Evolutionary conservation across 2,329 filamentous ascomycete genomes (phyloP), one percentile per base, ranked within the genome.

Genomic region (Raffaelea ambrosiae): DNA sequence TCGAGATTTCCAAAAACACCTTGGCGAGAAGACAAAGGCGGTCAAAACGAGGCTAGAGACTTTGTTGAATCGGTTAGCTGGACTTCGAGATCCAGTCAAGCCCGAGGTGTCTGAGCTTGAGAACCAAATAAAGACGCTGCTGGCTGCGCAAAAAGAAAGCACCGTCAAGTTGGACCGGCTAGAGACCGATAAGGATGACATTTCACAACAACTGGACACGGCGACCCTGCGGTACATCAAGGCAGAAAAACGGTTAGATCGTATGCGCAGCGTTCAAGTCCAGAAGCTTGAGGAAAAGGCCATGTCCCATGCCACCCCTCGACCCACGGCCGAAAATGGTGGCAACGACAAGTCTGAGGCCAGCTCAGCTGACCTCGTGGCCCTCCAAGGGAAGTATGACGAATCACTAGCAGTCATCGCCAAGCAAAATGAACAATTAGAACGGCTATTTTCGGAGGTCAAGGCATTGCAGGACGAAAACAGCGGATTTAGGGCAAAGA

Each of bases 251-350:
- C 93, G 89, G 63, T 73, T 97, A 46, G 93, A 98, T 63, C 81
- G 93, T 40, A 80, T 85, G 21, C 91, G 88, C 65, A 98, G 93
- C 61, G 71, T 82, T 16, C 89, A 95, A 49, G 89, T 96, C 2
- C 86, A 90, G 52, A 95, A 95, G 63, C 68, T 98, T 51, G 93
- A 97, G 63, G 86, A 88, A 58, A 88, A 95, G 66, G 89, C 90
- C 29, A 78, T 90, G 45, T 77, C 86, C 50, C 84, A 84, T 49
- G 79, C 77, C 14, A 68, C 75, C 7, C 71, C 68, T 59, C 61
- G 64, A 5, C 61, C 73, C 60, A 65, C 60, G 20, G 69, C 73
- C 20, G 67, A 77, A 51, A 80, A 82, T 55, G 26, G 26, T 29
- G 81, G 81, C 23, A 40, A 70, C 73, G 53, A 52, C 3, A 40